Conservation (phyloP, 2,329 filamentous ascomycete genomes). For the Xylariaceae sp. region DNA sequence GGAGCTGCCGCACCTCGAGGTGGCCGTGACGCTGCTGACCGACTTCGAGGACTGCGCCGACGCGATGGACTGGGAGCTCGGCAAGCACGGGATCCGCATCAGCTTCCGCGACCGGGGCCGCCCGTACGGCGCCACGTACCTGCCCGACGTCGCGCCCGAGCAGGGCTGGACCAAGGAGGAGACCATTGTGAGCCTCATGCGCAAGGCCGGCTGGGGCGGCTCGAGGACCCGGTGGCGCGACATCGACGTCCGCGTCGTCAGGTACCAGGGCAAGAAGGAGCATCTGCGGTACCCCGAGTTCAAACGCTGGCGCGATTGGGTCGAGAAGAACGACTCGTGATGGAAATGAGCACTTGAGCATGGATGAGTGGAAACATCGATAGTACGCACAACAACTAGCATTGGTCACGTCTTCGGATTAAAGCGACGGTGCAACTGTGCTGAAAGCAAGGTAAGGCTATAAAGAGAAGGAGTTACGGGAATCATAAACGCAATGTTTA, state of each 20-base stretch:
- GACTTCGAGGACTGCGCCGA: conserved; percentile 73
- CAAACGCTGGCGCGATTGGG: conserved; percentile 75
- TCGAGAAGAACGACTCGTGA: conserved; percentile 33
- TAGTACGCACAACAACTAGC: too few relatives aligned
- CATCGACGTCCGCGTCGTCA: conserved; percentile 70
- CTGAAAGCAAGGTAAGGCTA: too few relatives aligned
- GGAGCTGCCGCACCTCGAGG: conserved; percentile 56
- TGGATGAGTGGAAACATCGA: too few relatives aligned
- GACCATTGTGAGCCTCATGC: conserved; percentile 81
- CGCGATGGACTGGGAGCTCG: conserved; percentile 79
- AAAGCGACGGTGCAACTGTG: too few relatives aligned
- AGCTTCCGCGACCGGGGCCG: conserved; percentile 70
- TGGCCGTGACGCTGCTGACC: conserved; percentile 74
- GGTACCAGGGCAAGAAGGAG: conserved; percentile 82
- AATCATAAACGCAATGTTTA: too few relatives aligned
- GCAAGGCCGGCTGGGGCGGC: conserved; percentile 89
- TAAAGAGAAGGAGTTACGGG: too few relatives aligned
- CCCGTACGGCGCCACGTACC: conserved; percentile 79
- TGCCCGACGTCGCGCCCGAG: conserved; percentile 86
- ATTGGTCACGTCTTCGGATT: too few relatives aligned
- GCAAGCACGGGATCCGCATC: conserved; percentile 81
- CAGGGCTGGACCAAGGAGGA: conserved; percentile 96
- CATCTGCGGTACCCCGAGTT: conserved; percentile 67
- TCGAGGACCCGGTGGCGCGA: conserved; percentile 74
- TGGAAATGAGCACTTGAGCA: conserved; percentile 11